These are phyloP conservation scores for Hypoxylon rubiginosum DNA, from an alignment of 2,329 filamentous ascomycete species.

Conservation along the genomic window DNA sequence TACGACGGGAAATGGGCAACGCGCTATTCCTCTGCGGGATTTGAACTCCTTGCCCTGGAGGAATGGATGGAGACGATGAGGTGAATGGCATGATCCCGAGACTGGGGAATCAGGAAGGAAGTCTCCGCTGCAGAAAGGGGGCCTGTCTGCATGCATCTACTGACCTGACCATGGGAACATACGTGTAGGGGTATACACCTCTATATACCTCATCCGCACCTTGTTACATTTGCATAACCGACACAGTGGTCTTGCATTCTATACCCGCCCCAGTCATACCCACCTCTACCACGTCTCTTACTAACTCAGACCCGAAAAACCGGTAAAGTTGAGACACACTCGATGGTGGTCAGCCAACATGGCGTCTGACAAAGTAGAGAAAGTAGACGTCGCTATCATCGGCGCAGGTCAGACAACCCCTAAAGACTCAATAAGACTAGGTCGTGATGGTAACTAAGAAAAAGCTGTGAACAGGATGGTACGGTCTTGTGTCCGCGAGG, in stretches of 20 bases:
- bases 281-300: background rate
- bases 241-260: background rate
- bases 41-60: background rate
- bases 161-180: background rate
- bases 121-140: background rate
- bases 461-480: constrained; percentile 40
- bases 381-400: constrained; percentile 45
- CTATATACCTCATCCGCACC: background rate
- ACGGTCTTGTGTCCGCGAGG: constrained; percentile 42
- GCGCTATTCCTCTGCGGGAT: background rate
- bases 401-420: constrained; percentile 41
- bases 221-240: background rate
- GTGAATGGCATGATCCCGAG: background rate
- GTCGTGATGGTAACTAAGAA: constrained; percentile 1
- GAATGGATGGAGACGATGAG: background rate
- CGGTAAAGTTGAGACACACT: background rate
- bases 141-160: background rate
- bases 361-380: constrained; percentile 17
- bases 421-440: background rate
- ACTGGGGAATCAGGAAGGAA: background rate
- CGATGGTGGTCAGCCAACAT: background rate
- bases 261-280: background rate
- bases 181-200: background rate
- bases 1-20: background rate
- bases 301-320: background rate